Percentiles rank a stretch among this genome's conserved stretches.
Conservation (phyloP, 768 basidiomycete species). For the Hypholoma sublateritium region DNA sequence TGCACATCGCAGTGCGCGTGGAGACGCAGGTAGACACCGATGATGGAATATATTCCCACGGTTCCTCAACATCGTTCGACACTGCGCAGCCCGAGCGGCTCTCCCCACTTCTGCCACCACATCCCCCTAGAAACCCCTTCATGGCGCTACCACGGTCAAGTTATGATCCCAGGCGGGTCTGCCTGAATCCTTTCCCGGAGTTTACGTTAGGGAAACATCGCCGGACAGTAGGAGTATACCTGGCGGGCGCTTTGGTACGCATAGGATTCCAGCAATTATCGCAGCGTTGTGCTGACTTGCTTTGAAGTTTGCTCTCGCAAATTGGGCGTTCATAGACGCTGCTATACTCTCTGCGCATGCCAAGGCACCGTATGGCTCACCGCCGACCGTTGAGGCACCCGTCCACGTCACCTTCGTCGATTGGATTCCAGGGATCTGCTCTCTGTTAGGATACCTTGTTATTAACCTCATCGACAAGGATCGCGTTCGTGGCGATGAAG, state of each 20-base stretch:
- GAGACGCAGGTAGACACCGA: not conserved
- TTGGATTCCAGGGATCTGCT: slow-evolving; percentile 97
- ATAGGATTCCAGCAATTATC: not conserved
- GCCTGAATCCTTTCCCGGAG: slow-evolving; percentile 83
- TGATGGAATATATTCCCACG: slow-evolving; percentile 8
- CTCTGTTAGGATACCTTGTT: slow-evolving; percentile 87
- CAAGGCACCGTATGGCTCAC: slow-evolving; percentile 68
- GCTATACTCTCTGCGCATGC: slow-evolving; percentile 88
- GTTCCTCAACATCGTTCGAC: not conserved
- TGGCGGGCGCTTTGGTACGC: slow-evolving; percentile 89
- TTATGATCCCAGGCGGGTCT: slow-evolving; percentile 88
- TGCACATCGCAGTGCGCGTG: not conserved
- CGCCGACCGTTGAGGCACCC: slow-evolving; percentile 54
- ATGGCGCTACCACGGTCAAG: slow-evolving; percentile 70
- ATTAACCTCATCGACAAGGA: slow-evolving; percentile 96
- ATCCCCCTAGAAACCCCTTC: not conserved
- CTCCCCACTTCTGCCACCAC: slow-evolving; percentile 1
- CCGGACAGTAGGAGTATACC: slow-evolving; percentile 83
- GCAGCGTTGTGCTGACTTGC: not conserved
- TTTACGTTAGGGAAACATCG: slow-evolving; percentile 74
- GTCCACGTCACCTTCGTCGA: slow-evolving; percentile 89
- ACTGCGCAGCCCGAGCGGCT: not conserved
- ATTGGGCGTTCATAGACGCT: slow-evolving; percentile 95
- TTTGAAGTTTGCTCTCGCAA: slow-evolving; percentile 87
- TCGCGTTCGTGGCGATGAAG: slow-evolving; percentile 74